phyloP scores from a whole-genome alignment of 768 basidiomycete species.

The Sarcomyxa edulis region DNA sequence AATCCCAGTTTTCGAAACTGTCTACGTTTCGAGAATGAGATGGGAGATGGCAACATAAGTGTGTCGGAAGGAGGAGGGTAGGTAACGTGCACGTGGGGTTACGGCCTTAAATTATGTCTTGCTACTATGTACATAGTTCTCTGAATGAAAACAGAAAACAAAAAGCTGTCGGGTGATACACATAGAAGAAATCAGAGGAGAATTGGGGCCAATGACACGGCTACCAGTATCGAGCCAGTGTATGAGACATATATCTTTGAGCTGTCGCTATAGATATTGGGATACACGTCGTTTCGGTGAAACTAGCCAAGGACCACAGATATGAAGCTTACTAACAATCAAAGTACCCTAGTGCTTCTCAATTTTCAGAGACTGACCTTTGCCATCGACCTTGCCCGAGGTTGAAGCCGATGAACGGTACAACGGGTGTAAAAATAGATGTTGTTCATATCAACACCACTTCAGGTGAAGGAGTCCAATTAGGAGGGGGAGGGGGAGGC shows the following conservation, averaged over 20 bases:
- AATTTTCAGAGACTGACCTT: not conserved
- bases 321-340: too few species aligned
- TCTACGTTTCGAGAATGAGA: too few species aligned
- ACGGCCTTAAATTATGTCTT: too few species aligned
- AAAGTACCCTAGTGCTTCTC: too few species aligned
- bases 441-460: not conserved
- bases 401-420: not conserved
- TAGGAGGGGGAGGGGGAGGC: slow-evolving; percentile 34
- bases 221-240: slow-evolving; percentile 10
- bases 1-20: too few species aligned
- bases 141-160: slow-evolving; percentile 47
- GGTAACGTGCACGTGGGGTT: too few species aligned
- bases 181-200: too few species aligned
- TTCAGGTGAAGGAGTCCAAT: slow-evolving; percentile 20
- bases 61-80: too few species aligned
- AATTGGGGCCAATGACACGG: slow-evolving; percentile 5
- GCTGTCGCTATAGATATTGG: slow-evolving; percentile 11
- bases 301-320: too few species aligned
- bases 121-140: slow-evolving; percentile 44
- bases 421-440: not conserved
- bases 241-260: slow-evolving; percentile 1
- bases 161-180: too few species aligned
- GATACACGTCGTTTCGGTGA: not conserved
- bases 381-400: not conserved
- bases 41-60: too few species aligned